Evolutionary conservation across 441 rosid genomes (phyloP).

Genomic region (Gossypium schwendimanii): DNA sequence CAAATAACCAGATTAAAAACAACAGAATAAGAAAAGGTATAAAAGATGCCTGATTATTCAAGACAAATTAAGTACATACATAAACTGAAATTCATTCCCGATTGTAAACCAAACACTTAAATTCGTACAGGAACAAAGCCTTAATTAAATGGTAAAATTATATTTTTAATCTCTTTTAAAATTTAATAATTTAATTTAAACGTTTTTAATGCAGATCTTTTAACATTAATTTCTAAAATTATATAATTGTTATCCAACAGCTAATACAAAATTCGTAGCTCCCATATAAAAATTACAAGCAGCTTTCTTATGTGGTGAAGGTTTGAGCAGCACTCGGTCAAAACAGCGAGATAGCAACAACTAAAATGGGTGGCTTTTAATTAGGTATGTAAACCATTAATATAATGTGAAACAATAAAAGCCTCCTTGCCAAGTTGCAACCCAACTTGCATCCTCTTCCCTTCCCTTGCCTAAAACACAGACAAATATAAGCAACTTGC

Average conservation of each 20-base stretch:
- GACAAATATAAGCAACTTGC: conserved; percentile 27
- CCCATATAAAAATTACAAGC: neutral
- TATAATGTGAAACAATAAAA: conserved; percentile 19
- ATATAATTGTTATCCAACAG: neutral
- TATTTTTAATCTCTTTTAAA: neutral
- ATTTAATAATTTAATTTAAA: too few species aligned
- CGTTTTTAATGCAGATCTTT: neutral
- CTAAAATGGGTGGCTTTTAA: conserved; percentile 7
- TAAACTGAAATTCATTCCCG: too few species aligned
- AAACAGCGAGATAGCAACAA: neutral
- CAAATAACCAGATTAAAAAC: too few species aligned
- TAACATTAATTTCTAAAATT: neutral
- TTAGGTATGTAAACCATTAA: neutral
- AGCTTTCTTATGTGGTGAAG: neutral
- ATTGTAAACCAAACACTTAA: too few species aligned
- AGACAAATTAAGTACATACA: too few species aligned
- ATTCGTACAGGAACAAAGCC: too few species aligned
- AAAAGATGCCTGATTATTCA: too few species aligned
- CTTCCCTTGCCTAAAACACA: conserved; percentile 1
- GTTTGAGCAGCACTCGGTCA: conserved; percentile 9
- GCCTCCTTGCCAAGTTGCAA: conserved; percentile 51
- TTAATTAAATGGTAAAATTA: neutral
- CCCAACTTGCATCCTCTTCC: conserved; percentile 39
- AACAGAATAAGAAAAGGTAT: too few species aligned
- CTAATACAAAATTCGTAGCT: neutral